Percentiles rank a stretch among this genome's conserved stretches.
Conservation (phyloP, 106 monocot genomes). For the Alisma plantagoaquatica region DNA sequence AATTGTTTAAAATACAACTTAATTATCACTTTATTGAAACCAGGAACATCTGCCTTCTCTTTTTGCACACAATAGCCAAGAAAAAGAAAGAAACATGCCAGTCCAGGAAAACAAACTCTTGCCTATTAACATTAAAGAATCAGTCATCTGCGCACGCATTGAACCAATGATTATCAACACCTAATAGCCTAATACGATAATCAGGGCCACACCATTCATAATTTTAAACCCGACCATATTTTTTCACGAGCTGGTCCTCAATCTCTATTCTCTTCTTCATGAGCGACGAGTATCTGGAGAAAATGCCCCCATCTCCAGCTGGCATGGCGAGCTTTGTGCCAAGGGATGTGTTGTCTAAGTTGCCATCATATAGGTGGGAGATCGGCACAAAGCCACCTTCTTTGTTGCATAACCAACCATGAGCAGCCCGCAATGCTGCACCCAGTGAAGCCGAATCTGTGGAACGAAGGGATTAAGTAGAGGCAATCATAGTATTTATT, state of each 20-base stretch:
- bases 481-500: background rate
- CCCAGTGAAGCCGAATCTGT: constrained; percentile 96
- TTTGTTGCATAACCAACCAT: constrained; percentile 89
- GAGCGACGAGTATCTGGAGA: constrained; percentile 44
- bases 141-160: too few species aligned
- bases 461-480: background rate
- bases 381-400: constrained; percentile 74
- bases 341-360: constrained; percentile 54
- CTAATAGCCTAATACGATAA: too few species aligned
- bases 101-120: too few species aligned
- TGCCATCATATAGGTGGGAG: constrained; percentile 43
- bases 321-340: constrained; percentile 54
- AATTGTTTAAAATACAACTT: too few species aligned
- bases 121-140: too few species aligned
- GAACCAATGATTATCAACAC: too few species aligned
- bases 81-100: too few species aligned
- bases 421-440: constrained; percentile 87
- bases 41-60: too few species aligned
- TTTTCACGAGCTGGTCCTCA: constrained; percentile 58
- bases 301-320: constrained; percentile 46
- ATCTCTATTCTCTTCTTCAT: constrained; percentile 80
- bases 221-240: constrained; percentile 59
- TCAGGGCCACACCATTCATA: too few species aligned
- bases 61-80: too few species aligned
- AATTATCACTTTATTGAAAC: too few species aligned